Evolutionary conservation across 108 stramenopile species (phyloP).

Genomic region (Ochromonas danica): DNA sequence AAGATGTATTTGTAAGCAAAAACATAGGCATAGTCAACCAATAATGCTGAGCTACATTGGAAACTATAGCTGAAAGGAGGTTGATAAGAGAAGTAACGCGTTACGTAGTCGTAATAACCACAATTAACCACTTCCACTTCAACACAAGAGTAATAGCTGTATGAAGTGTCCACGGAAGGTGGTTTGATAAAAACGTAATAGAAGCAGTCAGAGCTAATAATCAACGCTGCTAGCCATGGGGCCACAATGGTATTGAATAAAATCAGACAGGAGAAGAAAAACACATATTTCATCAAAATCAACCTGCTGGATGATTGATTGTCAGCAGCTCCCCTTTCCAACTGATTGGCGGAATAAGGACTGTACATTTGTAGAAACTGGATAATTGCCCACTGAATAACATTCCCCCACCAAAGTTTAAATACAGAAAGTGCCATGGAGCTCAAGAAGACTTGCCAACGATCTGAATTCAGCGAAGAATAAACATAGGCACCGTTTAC

Average conservation of each 20-base stretch:
- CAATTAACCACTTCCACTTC: background rate
- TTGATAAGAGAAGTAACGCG: background rate
- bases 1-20: too few relatives aligned
- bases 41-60: background rate
- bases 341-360: background rate
- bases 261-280: too few relatives aligned
- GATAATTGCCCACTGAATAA: background rate
- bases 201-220: background rate
- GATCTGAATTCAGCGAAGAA: too few relatives aligned
- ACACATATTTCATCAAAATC: background rate
- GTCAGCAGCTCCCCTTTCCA: background rate
- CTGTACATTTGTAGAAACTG: background rate
- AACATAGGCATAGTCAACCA: too few relatives aligned
- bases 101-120: background rate
- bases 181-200: background rate
- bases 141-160: background rate
- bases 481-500: too few relatives aligned
- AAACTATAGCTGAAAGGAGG: background rate
- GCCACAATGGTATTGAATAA: too few relatives aligned
- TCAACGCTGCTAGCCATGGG: background rate
- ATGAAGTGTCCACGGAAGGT: background rate
- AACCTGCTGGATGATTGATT: background rate
- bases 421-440: too few relatives aligned
- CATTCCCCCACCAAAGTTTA: background rate
- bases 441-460: too few relatives aligned